Evolutionary conservation across 2,329 filamentous ascomycete species (phyloP), one percentile per base, ranked within the genome.

Genomic region (Xylariaceae sp.): DNA sequence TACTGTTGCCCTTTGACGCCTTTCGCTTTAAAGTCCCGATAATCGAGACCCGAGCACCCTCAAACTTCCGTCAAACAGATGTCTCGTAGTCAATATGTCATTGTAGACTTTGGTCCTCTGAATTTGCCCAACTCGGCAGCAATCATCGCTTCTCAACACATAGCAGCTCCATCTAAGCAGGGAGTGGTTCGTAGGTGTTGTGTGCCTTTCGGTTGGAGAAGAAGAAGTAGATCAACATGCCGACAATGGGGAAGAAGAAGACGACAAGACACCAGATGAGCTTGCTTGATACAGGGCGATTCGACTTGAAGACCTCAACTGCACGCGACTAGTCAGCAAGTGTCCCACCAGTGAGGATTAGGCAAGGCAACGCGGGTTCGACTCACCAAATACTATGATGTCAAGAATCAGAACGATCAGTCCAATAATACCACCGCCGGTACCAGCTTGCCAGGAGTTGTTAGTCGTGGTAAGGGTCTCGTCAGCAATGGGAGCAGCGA

Each of bases 251-350:
- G 71, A 86, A 85, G 56, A 86, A 68, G 72, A 86, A 86, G 62
- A 86, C 81, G 41, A 84, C 71, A 1, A 86, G 71, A 45, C 75
- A 80, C 83, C 83, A 87, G 31, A 85, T 70, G 3, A 86, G 66
- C 72, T 87, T 87, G 68, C 77, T 72, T 17, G 71, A 66, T 17
- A 76, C 70, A 5, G 82, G 75, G 53, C 83, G 82, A 68, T 79
- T 83, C 39, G 82, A 86, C 68, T 85, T 81, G 51, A 86, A 70
- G 58, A 86, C 78, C 69, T 86, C 83, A 60, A 86, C 83, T 86
- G 57, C 46, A 51, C 12, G 42, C 13, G 38, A 17, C 56, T 22
- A 28, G 33, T 47, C 5, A n/a, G 18, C n/a, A 16, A n/a, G 18
- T 14, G 5, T 22, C 12, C 31, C n/a, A n/a, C n/a, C n/a, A n/a